Evolutionary conservation across 345 rosid species (phyloP).

Genomic region (Lepidium didymum): DNA sequence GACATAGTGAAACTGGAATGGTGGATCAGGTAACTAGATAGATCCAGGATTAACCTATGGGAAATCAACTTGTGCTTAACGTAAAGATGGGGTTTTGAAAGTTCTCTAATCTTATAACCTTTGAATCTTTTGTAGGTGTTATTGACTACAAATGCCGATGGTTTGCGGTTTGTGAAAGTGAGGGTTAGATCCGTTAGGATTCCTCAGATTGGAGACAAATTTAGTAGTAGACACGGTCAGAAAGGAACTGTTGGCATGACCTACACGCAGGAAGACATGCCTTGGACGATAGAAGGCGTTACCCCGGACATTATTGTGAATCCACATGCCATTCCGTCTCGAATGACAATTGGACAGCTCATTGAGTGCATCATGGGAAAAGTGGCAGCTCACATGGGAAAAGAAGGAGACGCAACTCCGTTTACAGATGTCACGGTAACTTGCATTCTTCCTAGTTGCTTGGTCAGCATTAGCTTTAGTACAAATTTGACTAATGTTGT

Average conservation of each 20-base stretch:
- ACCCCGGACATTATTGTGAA: slow-evolving; percentile 92
- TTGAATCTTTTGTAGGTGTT: slow-evolving; percentile 50
- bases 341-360: slow-evolving; percentile 98
- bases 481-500: neutral
- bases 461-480: neutral
- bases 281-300: slow-evolving; percentile 96
- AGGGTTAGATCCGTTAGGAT: slow-evolving; percentile 93
- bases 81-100: neutral
- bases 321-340: slow-evolving; percentile 99
- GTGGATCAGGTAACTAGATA: slow-evolving; percentile 77
- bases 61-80: neutral
- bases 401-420: slow-evolving; percentile 99
- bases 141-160: slow-evolving; percentile 96
- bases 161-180: slow-evolving; percentile 95
- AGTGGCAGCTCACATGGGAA: slow-evolving; percentile 99
- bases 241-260: slow-evolving; percentile 99
- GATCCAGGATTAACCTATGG: neutral
- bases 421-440: slow-evolving; percentile 97
- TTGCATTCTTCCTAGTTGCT: slow-evolving; percentile 1
- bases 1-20: slow-evolving; percentile 95
- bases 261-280: slow-evolving; percentile 98
- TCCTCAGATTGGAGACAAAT: slow-evolving; percentile 98
- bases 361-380: slow-evolving; percentile 99
- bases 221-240: slow-evolving; percentile 98
- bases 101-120: neutral